Percentiles rank a stretch among this genome's conserved stretches.
These are phyloP conservation scores for Gonium pectorale DNA, from an alignment of 139 green algal species.

Conservation along the genomic window DNA sequence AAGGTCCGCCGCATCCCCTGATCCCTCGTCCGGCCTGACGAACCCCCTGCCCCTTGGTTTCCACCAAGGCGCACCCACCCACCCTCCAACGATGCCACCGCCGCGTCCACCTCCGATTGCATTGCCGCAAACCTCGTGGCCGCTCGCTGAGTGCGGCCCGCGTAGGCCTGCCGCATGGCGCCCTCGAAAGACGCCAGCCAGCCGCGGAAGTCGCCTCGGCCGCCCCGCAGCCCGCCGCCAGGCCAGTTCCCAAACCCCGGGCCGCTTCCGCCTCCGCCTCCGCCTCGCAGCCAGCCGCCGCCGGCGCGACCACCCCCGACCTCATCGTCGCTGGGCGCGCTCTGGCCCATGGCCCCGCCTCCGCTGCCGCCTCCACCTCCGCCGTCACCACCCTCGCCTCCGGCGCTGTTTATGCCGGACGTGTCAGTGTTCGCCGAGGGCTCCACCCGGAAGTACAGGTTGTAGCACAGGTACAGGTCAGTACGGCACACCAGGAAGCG, in stretches of 20 bases:
- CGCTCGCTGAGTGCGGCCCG: not conserved
- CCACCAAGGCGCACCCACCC: not conserved
- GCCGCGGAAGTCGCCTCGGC: not conserved
- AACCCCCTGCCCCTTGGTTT: not conserved
- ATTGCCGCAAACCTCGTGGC: not conserved
- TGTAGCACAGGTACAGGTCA: slow-evolving; percentile 39
- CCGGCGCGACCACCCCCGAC: not conserved
- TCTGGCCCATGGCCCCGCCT: not conserved
- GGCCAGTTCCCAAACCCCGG: not conserved
- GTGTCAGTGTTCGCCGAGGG: too few relatives aligned
- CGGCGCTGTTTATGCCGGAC: too few relatives aligned
- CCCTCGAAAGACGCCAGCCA: not conserved
- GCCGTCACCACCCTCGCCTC: not conserved
- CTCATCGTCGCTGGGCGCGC: not conserved
- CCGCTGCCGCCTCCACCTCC: not conserved
- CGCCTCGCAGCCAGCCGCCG: not conserved
- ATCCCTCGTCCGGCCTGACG: too few relatives aligned
- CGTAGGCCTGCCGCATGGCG: not conserved
- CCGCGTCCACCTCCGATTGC: not conserved
- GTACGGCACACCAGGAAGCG: not conserved
- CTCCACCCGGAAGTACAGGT: not conserved
- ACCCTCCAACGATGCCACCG: not conserved
- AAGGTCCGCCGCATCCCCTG: too few relatives aligned
- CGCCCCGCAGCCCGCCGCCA: not conserved
- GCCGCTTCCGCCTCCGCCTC: not conserved